Evolutionary conservation across 2,329 filamentous ascomycete species (phyloP), one percentile per base, ranked within the genome.

Genomic region (Neonectria punicea): DNA sequence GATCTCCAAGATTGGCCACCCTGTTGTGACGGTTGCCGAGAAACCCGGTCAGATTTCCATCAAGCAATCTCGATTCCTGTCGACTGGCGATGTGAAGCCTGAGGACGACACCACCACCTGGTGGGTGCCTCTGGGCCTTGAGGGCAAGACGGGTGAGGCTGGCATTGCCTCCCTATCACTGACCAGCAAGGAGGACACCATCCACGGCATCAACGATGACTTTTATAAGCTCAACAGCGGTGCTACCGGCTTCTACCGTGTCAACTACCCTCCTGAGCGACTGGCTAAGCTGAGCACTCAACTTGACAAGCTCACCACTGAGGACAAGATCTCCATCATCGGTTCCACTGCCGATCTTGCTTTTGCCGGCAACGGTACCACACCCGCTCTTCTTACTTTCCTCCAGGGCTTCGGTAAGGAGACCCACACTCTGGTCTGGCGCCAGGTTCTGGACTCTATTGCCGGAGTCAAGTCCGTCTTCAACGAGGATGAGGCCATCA

Each of bases 151-250:
- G 41, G 86, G 90, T 22, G 83, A 90, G 34, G 82, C 88, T 36
- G 88, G 87, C 8, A 83, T 91, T 58, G 84, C 90, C 63, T 83
- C 87, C 20, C 84, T 90, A 41, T 90, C 93, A 56, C 84, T 99
- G 49, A 92, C 90, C 0, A 83, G 86, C 61, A 98, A 93, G 81
- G 86, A 92, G 72, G 90, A 93, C 60, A 94, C 89, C 13, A 87
- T 98, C 62, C 85, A 87, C 53, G 90, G 91, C 65, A 83, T 97
- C 62, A 88, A 93, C 70, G 87, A 91, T 50, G 86, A 88, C 43
- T 98, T 97, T 79, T 99, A 98, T 83, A 97, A 97, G 83, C 85
- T 99, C 74, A 99, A 99, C 83, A 90, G 91, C 66, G 89, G 95
- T 60, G 92, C 95, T 63, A 94, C 91, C 56, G 95, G 94, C 28